Percentiles rank a stretch among this genome's conserved stretches.
Conservation (phyloP, 2,329 filamentous ascomycete species). For the Paraphaeosphaeria minitans region DNA sequence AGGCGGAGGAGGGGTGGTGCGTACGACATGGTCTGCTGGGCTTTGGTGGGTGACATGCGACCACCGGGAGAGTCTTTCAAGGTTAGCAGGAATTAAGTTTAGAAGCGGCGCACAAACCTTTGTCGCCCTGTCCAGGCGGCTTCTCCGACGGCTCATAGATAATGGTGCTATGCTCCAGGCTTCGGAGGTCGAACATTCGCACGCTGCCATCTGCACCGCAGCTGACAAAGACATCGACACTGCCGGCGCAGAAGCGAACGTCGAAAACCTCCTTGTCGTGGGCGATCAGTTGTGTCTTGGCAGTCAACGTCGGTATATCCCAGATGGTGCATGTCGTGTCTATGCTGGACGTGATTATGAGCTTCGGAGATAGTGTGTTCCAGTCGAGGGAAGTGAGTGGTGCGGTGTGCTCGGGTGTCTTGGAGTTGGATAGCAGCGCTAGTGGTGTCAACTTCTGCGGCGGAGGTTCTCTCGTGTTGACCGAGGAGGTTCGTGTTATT, state of each 20-base stretch:
- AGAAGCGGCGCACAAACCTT: slow-evolving; percentile 40
- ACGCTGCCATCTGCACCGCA: slow-evolving; percentile 98
- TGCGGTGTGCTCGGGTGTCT: slow-evolving; percentile 96
- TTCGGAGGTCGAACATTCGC: slow-evolving; percentile 96
- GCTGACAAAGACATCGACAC: slow-evolving; percentile 97
- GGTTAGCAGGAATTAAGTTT: slow-evolving; percentile 8
- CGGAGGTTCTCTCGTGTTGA: slow-evolving; percentile 63
- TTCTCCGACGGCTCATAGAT: slow-evolving; percentile 98
- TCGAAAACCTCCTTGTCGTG: slow-evolving; percentile 99
- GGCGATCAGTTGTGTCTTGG: slow-evolving; percentile 96
- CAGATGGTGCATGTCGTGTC: slow-evolving; percentile 99
- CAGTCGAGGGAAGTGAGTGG: slow-evolving; percentile 96
- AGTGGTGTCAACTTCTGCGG: slow-evolving; percentile 87
- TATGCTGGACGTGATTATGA: slow-evolving; percentile 98
- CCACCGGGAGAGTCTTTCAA: slow-evolving; percentile 53
- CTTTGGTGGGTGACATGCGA: slow-evolving; percentile 72
- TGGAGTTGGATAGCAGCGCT: slow-evolving; percentile 93
- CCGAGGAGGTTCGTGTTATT: slow-evolving; percentile 68
- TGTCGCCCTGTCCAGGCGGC: slow-evolving; percentile 57
- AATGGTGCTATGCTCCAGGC: slow-evolving; percentile 96
- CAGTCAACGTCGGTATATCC: slow-evolving; percentile 97
- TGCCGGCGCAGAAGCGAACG: slow-evolving; percentile 96
- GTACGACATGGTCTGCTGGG: slow-evolving; percentile 72
- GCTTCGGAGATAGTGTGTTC: slow-evolving; percentile 94
- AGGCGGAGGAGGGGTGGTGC: slow-evolving; percentile 74